Conservation (phyloP, 2,329 filamentous ascomycete genomes). For the Fusarium multiceps region DNA sequence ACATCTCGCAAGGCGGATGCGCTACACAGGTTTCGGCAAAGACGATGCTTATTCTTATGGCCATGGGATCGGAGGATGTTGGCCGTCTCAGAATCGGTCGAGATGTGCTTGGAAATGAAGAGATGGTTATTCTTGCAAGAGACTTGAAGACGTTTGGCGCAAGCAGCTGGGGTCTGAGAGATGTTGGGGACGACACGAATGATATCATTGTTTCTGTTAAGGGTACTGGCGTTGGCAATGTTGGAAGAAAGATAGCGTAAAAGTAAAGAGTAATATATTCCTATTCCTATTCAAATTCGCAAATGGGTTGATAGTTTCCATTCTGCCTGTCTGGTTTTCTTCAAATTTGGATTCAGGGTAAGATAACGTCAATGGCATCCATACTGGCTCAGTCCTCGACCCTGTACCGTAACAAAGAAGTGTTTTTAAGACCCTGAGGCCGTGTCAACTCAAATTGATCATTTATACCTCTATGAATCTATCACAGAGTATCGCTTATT, state of each 20-base stretch:
- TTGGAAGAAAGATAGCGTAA: slow-evolving; percentile 86
- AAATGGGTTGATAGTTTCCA: background rate
- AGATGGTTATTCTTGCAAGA: slow-evolving; percentile 81
- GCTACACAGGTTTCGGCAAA: slow-evolving; percentile 76
- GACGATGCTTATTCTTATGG: slow-evolving; percentile 89
- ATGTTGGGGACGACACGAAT: slow-evolving; percentile 72
- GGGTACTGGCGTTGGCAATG: slow-evolving; percentile 91
- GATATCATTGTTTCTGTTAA: slow-evolving; percentile 92
- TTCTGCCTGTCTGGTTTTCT: background rate
- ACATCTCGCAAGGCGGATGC: slow-evolving; percentile 84
- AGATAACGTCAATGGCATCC: background rate
- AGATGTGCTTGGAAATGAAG: slow-evolving; percentile 84
- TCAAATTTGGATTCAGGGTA: no score
- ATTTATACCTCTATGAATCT: background rate
- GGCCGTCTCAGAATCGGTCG: slow-evolving; percentile 84
- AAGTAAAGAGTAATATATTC: slow-evolving; percentile 36
- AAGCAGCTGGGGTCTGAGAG: slow-evolving; percentile 89
- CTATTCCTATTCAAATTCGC: slow-evolving; percentile 32
- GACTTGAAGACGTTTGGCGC: slow-evolving; percentile 91
- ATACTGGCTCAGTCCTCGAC: background rate
- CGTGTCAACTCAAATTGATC: background rate
- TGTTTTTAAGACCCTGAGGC: background rate
- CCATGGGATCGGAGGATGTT: slow-evolving; percentile 97
- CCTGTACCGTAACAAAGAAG: background rate
- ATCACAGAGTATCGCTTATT: background rate